Conservation (phyloP, 163 green algal species). For the Volvox carteri region DNA sequence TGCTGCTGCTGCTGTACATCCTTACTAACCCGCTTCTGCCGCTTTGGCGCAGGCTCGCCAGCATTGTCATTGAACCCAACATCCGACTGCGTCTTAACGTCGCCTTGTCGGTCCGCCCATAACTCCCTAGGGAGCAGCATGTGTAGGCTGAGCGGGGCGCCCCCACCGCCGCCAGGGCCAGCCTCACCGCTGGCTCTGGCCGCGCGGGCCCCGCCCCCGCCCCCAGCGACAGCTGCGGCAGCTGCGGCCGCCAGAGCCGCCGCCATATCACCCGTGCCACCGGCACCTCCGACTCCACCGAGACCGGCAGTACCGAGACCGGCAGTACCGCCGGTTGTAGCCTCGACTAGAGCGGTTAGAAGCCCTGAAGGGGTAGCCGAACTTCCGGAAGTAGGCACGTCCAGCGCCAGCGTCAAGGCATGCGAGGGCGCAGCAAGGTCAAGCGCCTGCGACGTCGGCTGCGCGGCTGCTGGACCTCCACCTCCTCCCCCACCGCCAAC, state of each 20-base stretch:
- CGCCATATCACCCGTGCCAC: neutral
- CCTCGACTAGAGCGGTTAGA: neutral
- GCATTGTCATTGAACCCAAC: neutral
- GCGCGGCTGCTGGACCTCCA: neutral
- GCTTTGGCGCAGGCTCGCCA: conserved; percentile 28
- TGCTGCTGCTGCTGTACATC: neutral
- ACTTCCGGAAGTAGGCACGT: neutral
- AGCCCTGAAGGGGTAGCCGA: neutral
- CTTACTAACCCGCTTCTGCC: conserved; percentile 36
- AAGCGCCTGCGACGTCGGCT: conserved; percentile 11
- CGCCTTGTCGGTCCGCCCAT: neutral
- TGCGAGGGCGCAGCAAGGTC: conserved; percentile 16
- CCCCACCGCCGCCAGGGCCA: neutral
- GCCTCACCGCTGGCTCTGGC: neutral
- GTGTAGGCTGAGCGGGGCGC: neutral
- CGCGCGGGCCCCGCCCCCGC: neutral
- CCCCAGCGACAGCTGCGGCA: neutral
- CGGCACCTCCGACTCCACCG: neutral
- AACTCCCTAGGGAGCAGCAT: neutral
- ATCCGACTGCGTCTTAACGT: neutral
- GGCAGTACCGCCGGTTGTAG: neutral
- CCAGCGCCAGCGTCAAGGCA: neutral
- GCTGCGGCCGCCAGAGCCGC: neutral
- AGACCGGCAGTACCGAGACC: neutral
- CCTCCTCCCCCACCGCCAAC: neutral